Evolutionary conservation across 2,329 filamentous ascomycete species (phyloP).

Genomic region (Alternaria triticina): DNA sequence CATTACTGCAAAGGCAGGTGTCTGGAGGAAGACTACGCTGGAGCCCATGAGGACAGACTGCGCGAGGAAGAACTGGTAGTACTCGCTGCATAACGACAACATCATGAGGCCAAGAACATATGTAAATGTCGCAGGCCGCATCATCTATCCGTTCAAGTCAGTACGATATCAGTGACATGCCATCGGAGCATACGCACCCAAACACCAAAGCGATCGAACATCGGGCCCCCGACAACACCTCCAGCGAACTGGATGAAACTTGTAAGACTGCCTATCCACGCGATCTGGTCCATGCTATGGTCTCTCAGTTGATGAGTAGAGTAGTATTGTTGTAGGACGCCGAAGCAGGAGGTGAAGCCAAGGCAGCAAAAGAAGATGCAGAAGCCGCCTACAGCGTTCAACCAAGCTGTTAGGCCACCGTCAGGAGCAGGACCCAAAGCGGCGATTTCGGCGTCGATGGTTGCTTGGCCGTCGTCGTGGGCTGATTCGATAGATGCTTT

Average conservation of each 20-base stretch:
- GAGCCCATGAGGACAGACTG: constrained; percentile 58
- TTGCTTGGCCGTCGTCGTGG: neutral
- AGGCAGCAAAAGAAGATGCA: constrained; percentile 44
- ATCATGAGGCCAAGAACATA: constrained; percentile 66
- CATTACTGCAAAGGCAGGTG: constrained; percentile 51
- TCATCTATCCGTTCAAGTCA: constrained; percentile 44
- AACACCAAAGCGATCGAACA: constrained; percentile 62
- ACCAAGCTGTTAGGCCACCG: constrained; percentile 42
- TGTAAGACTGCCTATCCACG: constrained; percentile 53
- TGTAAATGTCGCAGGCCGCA: constrained; percentile 57
- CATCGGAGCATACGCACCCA: constrained; percentile 32
- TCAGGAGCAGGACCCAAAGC: constrained; percentile 28
- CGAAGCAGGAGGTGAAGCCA: constrained; percentile 51
- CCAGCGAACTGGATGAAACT: constrained; percentile 57
- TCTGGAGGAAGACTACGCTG: constrained; percentile 58
- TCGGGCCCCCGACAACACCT: constrained; percentile 64
- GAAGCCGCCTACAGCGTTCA: constrained; percentile 41
- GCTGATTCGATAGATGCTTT: neutral
- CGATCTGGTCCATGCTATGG: constrained; percentile 40
- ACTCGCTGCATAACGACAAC: constrained; percentile 59
- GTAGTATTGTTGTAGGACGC: constrained; percentile 55
- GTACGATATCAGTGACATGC: neutral
- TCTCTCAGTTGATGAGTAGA: constrained; percentile 46
- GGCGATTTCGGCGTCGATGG: constrained; percentile 31
- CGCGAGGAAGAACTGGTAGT: constrained; percentile 58